phyloP scores from a whole-genome alignment of 257 asterid genomes.

The Nicotiana tomentosiformis region DNA sequence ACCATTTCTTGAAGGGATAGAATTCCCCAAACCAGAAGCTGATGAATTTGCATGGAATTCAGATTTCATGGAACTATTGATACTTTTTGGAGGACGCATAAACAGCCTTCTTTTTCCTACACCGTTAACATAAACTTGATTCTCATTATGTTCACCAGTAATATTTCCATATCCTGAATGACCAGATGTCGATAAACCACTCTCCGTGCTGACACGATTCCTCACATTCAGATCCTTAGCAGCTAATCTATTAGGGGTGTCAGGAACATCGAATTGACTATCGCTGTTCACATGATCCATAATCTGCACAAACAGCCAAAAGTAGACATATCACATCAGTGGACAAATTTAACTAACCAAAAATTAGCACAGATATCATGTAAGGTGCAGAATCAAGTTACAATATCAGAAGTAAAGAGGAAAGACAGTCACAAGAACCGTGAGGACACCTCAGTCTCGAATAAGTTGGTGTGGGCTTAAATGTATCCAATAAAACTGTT shows the following conservation, averaged over 20 bases:
- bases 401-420: not conserved
- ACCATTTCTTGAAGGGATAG: slow-evolving; percentile 37
- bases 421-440: not conserved
- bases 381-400: not conserved
- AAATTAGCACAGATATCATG: not conserved
- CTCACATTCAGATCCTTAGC: slow-evolving; percentile 22
- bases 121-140: slow-evolving; percentile 32
- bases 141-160: slow-evolving; percentile 33
- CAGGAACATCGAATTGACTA: slow-evolving; percentile 53
- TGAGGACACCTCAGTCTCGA: not conserved
- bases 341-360: not conserved
- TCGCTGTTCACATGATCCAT: slow-evolving; percentile 67
- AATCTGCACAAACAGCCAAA: slow-evolving; percentile 26
- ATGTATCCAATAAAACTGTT: not conserved
- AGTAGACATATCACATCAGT: not conserved
- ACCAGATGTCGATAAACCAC: slow-evolving; percentile 9
- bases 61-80: slow-evolving; percentile 21
- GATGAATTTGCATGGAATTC: slow-evolving; percentile 19
- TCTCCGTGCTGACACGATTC: slow-evolving; percentile 22
- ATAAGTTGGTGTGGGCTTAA: not conserved
- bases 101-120: slow-evolving; percentile 31
- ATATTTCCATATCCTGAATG: slow-evolving; percentile 19
- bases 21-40: slow-evolving; percentile 11
- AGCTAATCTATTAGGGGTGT: slow-evolving; percentile 64
- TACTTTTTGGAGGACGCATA: slow-evolving; percentile 28